phyloP scores from a whole-genome alignment of 2,329 filamentous ascomycete species.

The Trichoderma guizhouense region DNA sequence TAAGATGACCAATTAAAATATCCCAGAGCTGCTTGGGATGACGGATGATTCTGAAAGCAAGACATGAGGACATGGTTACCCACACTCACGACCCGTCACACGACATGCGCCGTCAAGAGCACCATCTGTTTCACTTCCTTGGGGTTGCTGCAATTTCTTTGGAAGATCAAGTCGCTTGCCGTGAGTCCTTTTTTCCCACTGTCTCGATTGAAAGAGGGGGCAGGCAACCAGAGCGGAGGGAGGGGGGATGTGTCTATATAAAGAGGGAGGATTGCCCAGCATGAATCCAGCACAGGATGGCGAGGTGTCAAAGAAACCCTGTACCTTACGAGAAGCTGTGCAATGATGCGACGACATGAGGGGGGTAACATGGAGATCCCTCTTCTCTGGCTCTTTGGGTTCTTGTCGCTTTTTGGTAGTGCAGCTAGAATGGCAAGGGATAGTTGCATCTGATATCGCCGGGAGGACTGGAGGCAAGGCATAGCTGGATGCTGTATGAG shows the following conservation, averaged over 20 bases:
- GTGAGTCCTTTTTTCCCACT: background rate
- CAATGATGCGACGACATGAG: background rate
- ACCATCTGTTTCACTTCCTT: conserved; percentile 15
- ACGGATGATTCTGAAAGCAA: background rate
- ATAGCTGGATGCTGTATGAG: background rate
- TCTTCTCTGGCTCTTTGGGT: background rate
- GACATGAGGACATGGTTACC: background rate
- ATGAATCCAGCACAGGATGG: background rate
- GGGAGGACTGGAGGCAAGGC: background rate
- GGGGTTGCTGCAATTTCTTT: conserved; percentile 16
- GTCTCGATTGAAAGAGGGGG: background rate
- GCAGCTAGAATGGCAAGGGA: background rate
- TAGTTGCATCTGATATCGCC: conserved; percentile 15
- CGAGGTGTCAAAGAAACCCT: conserved; percentile 2
- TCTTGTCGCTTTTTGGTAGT: background rate
- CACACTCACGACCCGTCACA: background rate
- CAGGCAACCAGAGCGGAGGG: background rate
- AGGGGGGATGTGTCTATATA: background rate
- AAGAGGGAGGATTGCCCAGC: background rate
- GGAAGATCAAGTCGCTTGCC: conserved; percentile 19
- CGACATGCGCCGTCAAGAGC: conserved; percentile 13
- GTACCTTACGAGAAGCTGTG: conserved; percentile 12
- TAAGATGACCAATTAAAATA: background rate
- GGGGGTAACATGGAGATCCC: background rate
- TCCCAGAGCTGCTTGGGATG: background rate